phyloP scores from a whole-genome alignment of 768 basidiomycete species.

The Lanmaoa pseudosensibilis region DNA sequence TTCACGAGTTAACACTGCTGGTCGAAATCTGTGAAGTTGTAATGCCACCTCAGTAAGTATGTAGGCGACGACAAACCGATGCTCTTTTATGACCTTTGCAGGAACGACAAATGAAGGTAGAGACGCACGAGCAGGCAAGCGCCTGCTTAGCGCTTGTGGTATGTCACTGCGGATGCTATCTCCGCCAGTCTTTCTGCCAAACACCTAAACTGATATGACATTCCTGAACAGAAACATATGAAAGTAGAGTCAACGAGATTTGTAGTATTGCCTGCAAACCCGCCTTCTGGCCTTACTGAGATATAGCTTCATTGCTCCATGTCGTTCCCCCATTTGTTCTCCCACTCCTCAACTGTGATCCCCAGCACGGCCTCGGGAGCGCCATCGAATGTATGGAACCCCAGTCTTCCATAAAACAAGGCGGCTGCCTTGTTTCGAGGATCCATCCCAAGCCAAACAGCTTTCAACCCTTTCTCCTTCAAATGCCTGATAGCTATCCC shows the following conservation, averaged over 20 bases:
- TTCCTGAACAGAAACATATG: too few species aligned
- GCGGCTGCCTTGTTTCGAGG: constrained; percentile 59
- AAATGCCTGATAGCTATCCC: constrained; percentile 53
- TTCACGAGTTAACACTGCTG: neutral
- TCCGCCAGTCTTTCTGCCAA: too few species aligned
- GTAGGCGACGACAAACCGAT: neutral
- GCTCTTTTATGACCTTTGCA: neutral
- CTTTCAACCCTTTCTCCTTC: constrained; percentile 43
- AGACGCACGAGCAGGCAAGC: neutral
- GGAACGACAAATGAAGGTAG: neutral
- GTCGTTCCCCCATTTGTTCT: constrained; percentile 11
- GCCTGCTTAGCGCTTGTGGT: neutral
- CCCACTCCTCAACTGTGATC: constrained; percentile 47
- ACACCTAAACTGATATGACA: too few species aligned
- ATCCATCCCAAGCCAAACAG: constrained; percentile 71
- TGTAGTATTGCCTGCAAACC: too few species aligned
- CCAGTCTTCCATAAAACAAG: constrained; percentile 61
- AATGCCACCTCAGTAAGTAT: neutral
- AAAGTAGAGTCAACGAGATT: too few species aligned
- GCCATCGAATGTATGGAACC: constrained; percentile 58
- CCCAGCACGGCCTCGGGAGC: constrained; percentile 53
- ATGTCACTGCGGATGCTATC: too few species aligned
- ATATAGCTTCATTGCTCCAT: neutral
- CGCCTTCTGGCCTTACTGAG: neutral
- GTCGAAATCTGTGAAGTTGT: neutral